Percentiles rank a stretch among this genome's conserved stretches.
Evolutionary conservation across 768 basidiomycete species (phyloP).

Genomic region (Tylopilus rubrobrunneus): DNA sequence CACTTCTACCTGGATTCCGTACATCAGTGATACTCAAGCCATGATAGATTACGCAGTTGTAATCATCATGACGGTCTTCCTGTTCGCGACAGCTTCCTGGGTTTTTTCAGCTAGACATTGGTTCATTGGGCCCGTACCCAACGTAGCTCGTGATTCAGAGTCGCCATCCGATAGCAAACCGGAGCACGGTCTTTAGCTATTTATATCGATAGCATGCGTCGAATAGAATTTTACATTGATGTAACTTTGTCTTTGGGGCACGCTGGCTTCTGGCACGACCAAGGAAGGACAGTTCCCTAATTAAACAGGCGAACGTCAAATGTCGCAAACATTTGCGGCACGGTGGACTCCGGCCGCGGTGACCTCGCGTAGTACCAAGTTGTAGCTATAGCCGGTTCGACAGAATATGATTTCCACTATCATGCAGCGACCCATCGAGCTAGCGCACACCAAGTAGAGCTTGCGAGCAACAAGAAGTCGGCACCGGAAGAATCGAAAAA

Average conservation of each 20-base stretch:
- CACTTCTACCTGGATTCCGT: background rate
- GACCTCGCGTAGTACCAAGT: background rate
- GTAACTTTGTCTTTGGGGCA: background rate
- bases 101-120: conserved; percentile 32
- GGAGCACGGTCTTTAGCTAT: no score
- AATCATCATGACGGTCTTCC: conserved; percentile 30
- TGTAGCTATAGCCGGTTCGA: background rate
- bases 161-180: background rate
- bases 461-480: background rate
- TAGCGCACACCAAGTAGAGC: background rate
- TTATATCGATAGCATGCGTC: background rate
- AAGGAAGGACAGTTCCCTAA: background rate
- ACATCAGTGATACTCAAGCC: background rate
- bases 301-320: background rate
- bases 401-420: background rate
- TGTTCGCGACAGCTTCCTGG: conserved; percentile 32
- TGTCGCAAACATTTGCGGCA: background rate
- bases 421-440: background rate
- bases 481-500: background rate
- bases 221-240: background rate
- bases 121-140: conserved; percentile 35
- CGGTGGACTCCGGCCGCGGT: no score
- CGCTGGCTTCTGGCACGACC: background rate
- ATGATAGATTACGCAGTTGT: conserved; percentile 23
- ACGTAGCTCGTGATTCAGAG: conserved; percentile 13